Base-by-base conservation (phyloP, 2,329 filamentous ascomycete genomes). In the Pezicula radicicola region DNA sequence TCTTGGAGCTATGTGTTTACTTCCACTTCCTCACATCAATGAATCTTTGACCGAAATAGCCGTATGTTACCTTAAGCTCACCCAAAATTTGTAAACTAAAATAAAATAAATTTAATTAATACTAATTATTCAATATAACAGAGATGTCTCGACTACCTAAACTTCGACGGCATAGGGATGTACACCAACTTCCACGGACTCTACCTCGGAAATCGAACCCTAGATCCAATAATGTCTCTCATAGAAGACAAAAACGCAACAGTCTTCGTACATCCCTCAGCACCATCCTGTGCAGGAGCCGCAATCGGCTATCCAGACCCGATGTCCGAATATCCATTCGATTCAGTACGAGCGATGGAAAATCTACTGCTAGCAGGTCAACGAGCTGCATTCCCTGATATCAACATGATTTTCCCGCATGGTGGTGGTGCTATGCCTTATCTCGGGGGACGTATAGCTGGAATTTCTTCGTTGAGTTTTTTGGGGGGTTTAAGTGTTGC, bases 311-410 rank as follows among this genome's bases (percentile, higher is more conserved):
- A 68, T 70, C 1, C 65, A 64, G 44, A 61, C 57, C 72, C 73
- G 0, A 62, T 71, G 44, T 57, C 74, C 16, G 73, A 75, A 52
- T 80, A 79, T 62, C 68, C 79, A 55, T 80, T 80, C 60, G 78
- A 80, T 48, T 77, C 75, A 0, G 73, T 75, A 2, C 64, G 77
- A 0, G 50, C 50, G 3, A 48, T 52, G 46, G 52, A 46, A 27
- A 51, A 54, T 43, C 25, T 53, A 13, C 42, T 53, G 13, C n/a
- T 53, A 12, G 35, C 51, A 6, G 51, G 51, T 36, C 44, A 46
- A n/a, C 42, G 37, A 15, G 33, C 46, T 1, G n/a, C 36, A 12
- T 50, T 46, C 18, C 43, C 51, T 13, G 7, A 37, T 10, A 47
- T 53, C 27, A 53, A 33, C 21, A 48, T 53, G 19, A 49, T 53